A percentile compares a stretch with the other conserved stretches of the same genome.
Evolutionary conservation across 176 grass and related monocot species (phyloP).

Genomic region (Calamus simplicifolius): DNA sequence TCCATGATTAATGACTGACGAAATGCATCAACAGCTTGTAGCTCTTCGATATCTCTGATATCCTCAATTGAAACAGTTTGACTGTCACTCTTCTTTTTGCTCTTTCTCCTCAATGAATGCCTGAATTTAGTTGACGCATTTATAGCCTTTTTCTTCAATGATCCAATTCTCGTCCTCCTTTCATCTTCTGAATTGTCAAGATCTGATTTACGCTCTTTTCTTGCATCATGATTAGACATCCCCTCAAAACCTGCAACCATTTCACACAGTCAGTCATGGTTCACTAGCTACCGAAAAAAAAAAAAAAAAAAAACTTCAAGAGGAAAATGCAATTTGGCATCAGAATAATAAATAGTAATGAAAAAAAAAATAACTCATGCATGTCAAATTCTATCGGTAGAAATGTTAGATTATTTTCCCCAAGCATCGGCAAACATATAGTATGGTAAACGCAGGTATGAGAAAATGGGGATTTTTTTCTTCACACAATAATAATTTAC

Average conservation of each 20-base stretch:
- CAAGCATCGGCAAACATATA: too few relatives aligned
- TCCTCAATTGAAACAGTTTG: conserved; percentile 51
- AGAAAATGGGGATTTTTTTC: too few relatives aligned
- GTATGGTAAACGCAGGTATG: too few relatives aligned
- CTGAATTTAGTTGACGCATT: conserved; percentile 66
- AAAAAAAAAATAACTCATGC: too few relatives aligned
- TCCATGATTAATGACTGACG: conserved; percentile 40
- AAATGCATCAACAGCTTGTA: conserved; percentile 66
- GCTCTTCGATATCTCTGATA: conserved; percentile 51
- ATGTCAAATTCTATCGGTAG: too few relatives aligned
- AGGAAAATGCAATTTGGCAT: too few relatives aligned
- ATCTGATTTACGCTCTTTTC: conserved; percentile 53
- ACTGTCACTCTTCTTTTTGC: conserved; percentile 42
- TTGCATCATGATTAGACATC: conserved; percentile 22
- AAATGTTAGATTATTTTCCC: too few relatives aligned
- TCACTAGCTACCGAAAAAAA: too few relatives aligned
- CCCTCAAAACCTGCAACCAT: conserved; percentile 36
- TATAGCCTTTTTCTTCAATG: conserved; percentile 72
- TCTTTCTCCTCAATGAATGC: conserved; percentile 57
- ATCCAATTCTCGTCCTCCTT: conserved; percentile 44
- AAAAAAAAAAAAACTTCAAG: too few relatives aligned
- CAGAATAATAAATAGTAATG: too few relatives aligned
- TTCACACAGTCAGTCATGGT: neutral
- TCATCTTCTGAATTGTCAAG: conserved; percentile 65
- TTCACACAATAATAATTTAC: too few relatives aligned